Conservation (phyloP, 495 filamentous ascomycete genomes). For the Tuber magnatum region DNA sequence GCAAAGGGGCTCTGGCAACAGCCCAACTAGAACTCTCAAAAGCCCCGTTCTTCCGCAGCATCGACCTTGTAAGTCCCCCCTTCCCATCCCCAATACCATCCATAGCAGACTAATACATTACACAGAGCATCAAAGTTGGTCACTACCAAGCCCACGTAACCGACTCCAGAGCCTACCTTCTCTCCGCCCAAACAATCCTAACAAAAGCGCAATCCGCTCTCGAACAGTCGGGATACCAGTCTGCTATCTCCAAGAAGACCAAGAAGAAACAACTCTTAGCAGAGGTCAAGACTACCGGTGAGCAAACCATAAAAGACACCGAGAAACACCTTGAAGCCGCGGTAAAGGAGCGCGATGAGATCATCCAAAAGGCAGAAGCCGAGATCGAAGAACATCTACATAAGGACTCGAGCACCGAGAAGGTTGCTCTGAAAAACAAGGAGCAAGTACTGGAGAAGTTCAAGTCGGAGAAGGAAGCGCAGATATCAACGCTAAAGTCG, state of each 20-base stretch:
- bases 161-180: conserved; percentile 8
- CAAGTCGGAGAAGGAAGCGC: conserved; percentile 3
- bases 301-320: conserved; percentile 10
- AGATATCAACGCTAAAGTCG: conserved; percentile 12
- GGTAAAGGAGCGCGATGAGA: conserved; percentile 4
- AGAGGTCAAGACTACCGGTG: conserved; percentile 7
- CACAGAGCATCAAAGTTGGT: conserved; percentile 20
- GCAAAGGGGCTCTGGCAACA: conserved; percentile 10
- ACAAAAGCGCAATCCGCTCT: conserved; percentile 13
- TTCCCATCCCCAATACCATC: not conserved
- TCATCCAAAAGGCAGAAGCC: conserved; percentile 13
- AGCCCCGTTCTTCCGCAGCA: conserved; percentile 15
- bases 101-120: not conserved
- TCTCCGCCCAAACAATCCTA: conserved; percentile 15
- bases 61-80: conserved; percentile 14
- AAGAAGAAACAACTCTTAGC: conserved; percentile 16
- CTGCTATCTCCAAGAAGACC: conserved; percentile 15
- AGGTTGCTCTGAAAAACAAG: conserved; percentile 5
- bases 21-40: conserved; percentile 10
- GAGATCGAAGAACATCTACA: conserved; percentile 10
- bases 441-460: conserved; percentile 15
- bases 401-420: not conserved
- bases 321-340: conserved; percentile 12
- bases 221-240: conserved; percentile 18
- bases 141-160: conserved; percentile 13